Conservation (phyloP, 768 basidiomycete species). For the Suillus sp. region DNA sequence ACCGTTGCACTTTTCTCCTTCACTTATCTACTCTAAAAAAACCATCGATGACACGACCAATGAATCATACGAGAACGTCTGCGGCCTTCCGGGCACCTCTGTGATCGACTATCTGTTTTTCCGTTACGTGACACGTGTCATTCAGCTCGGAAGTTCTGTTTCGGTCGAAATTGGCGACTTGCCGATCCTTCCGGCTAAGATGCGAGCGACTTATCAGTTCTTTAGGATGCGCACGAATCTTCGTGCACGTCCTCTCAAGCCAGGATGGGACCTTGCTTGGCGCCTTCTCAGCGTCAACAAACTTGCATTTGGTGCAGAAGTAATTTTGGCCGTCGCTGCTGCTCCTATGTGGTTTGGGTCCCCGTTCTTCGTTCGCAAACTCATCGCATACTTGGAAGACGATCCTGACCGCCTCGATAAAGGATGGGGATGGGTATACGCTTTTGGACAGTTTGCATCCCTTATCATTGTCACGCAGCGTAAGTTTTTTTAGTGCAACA, state of each 20-base stretch:
- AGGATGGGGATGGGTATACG: constrained; percentile 77
- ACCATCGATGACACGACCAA: constrained; percentile 60
- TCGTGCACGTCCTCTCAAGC: constrained; percentile 43
- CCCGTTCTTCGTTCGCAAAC: constrained; percentile 58
- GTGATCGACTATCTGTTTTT: constrained; percentile 62
- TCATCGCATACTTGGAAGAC: constrained; percentile 67
- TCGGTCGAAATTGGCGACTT: constrained; percentile 87
- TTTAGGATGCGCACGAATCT: constrained; percentile 62
- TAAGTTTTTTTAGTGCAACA: constrained; percentile 43
- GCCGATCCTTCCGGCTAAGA: constrained; percentile 73
- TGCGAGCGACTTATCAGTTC: constrained; percentile 70
- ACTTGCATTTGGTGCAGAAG: constrained; percentile 40
- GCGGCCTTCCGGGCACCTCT: constrained; percentile 54
- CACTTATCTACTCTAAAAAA: constrained; percentile 75
- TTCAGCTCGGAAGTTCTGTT: constrained; percentile 73
- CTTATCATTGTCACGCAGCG: constrained; percentile 23
- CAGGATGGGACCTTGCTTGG: constrained; percentile 66
- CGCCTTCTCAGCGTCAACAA: constrained; percentile 62
- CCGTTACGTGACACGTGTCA: constrained; percentile 84
- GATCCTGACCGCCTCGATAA: constrained; percentile 56
- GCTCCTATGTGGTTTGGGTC: constrained; percentile 70
- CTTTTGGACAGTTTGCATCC: constrained; percentile 47
- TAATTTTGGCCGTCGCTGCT: constrained; percentile 53
- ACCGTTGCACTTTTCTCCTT: constrained; percentile 69
- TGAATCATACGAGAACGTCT: constrained; percentile 72